phyloP scores from a whole-genome alignment of 306 rosid genomes.

The Purshia tridentata region DNA sequence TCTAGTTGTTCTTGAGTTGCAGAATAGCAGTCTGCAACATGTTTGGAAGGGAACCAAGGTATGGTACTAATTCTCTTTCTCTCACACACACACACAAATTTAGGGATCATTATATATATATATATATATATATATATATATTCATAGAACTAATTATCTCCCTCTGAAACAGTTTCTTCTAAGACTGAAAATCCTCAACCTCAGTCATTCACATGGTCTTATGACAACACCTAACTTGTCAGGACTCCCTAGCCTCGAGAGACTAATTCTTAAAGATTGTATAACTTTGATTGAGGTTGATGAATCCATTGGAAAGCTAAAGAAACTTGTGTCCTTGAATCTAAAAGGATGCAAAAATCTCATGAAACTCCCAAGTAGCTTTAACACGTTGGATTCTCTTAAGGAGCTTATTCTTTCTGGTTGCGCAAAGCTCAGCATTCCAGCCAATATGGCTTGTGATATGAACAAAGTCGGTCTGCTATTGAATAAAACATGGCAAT shows the following conservation, averaged over 20 bases:
- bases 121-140: too few relatives aligned
- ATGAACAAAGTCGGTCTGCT: too few relatives aligned
- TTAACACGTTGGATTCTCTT: too few relatives aligned
- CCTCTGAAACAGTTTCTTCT: neutral
- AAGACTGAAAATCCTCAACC: constrained; percentile 4
- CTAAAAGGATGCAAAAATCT: too few relatives aligned
- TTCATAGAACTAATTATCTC: neutral
- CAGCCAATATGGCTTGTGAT: too few relatives aligned
- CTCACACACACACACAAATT: neutral
- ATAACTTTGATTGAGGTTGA: constrained; percentile 1
- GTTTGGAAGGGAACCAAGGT: neutral
- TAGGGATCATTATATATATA: too few relatives aligned
- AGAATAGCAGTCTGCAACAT: neutral
- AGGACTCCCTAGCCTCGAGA: constrained; percentile 7
- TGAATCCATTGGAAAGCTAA: constrained; percentile 8
- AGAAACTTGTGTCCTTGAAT: neutral
- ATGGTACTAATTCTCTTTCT: neutral
- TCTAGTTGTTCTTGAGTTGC: constrained; percentile 10
- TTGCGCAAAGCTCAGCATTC: too few relatives aligned
- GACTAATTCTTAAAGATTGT: constrained; percentile 7
- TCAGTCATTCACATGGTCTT: constrained; percentile 10
- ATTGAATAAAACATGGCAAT: too few relatives aligned
- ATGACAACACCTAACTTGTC: constrained; percentile 4
- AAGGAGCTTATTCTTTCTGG: too few relatives aligned
- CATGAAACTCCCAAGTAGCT: too few relatives aligned